Evolutionary conservation across 805 yeast species (phyloP).

Genomic region (Saccharomycopsis oosterbeekiorum): DNA sequence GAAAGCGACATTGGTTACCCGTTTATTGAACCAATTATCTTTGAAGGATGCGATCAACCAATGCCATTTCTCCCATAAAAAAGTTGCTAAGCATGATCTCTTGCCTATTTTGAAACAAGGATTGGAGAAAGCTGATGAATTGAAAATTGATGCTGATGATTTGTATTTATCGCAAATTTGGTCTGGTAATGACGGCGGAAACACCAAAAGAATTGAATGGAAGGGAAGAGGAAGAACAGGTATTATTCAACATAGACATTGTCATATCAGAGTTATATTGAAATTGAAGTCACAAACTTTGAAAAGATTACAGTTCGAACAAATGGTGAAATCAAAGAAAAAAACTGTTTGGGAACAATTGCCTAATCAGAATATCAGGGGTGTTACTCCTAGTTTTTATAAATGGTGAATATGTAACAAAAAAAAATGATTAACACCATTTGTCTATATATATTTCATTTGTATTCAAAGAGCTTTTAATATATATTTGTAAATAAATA

Average conservation of each 20-base stretch:
- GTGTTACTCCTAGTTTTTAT: slow-evolving; percentile 41
- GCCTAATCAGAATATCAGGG: slow-evolving; percentile 37
- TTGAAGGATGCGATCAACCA: slow-evolving; percentile 81
- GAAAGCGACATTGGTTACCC: slow-evolving; percentile 70
- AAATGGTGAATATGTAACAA: slow-evolving; percentile 34
- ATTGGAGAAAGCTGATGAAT: slow-evolving; percentile 51
- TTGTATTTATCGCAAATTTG: slow-evolving; percentile 73
- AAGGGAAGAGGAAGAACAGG: slow-evolving; percentile 92
- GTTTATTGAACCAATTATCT: slow-evolving; percentile 64
- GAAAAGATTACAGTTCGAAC: slow-evolving; percentile 51
- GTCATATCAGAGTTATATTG: slow-evolving; percentile 72
- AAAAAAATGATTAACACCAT: background rate
- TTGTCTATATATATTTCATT: background rate
- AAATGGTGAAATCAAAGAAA: slow-evolving; percentile 34
- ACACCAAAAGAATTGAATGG: slow-evolving; percentile 61
- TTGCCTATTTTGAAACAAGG: slow-evolving; percentile 69
- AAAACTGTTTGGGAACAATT: slow-evolving; percentile 46
- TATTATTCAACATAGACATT: slow-evolving; percentile 59
- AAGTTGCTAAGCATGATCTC: slow-evolving; percentile 60
- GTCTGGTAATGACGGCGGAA: slow-evolving; percentile 83
- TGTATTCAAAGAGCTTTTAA: background rate
- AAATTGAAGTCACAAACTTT: slow-evolving; percentile 52
- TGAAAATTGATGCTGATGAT: slow-evolving; percentile 50
- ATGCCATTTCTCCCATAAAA: slow-evolving; percentile 77
- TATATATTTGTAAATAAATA: background rate